Base-by-base conservation (phyloP, 1,284 basidiomycete genomes). In the Xerocomus tenax region DNA sequence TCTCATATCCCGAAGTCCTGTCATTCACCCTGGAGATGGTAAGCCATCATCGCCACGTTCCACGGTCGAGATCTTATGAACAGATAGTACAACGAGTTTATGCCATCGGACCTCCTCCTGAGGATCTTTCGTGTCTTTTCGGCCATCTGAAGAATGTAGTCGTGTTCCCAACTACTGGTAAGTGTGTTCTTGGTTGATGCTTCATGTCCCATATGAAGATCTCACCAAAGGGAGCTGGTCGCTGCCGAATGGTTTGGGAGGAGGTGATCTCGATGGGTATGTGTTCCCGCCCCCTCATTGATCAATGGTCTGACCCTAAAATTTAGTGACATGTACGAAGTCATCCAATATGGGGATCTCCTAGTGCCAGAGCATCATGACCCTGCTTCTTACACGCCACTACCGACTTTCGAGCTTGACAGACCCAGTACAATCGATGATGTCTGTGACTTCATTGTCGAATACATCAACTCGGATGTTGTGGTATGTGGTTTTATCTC, bases 401-500 rank as follows among this genome's bases (percentile, higher is more conserved):
- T 65, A 3, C 54, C 56, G 0, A 66, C 72, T 28, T 65, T 73
- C 16, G 68, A 67, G 5, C 68, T 87, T 2, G 73, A 75, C 3
- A 71, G 76, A 21, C 71, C 78, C 2, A 80, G 81, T 53, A 81
- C 75, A 0, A 77, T 90, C 6, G 74, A 83, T 2, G 87, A 91
- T 56, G 81, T 91, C 2, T 84, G 82, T 54, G 75, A 90, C 55
- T 92, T 92, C 61, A 74, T 92, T 26, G 78, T 91, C 18, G 81
- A 91, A 57, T 92, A 87, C 53, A 87, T 90, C 59, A 78, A 85
- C 54, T 87, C 85, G 0, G 87, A 91, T 59, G 75, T 87, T 30
- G 65, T 85, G 69, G 84, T 86, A 65, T 28, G 49, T 39, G 26
- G 1, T 3, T 16, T 44, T 4, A 6, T 18, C 25, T 40, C 32